Evolutionary conservation across 2,329 filamentous ascomycete species (phyloP).

Genomic region (Cladophialophora chaetospira): DNA sequence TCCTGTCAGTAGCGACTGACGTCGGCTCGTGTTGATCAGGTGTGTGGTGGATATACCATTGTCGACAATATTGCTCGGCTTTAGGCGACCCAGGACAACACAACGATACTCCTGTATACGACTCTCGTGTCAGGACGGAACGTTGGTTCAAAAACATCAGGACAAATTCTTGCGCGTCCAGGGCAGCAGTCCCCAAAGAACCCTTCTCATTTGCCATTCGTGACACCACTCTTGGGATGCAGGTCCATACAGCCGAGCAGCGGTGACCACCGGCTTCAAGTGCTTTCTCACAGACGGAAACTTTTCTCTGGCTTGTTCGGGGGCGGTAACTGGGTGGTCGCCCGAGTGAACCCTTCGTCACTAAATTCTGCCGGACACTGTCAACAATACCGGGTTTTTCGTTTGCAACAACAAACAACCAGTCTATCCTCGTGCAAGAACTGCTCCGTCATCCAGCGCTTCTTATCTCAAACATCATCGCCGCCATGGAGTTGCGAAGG

Average conservation of each 20-base stretch:
- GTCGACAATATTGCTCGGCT: background rate
- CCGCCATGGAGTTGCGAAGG: constrained; percentile 11
- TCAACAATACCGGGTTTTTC: too few species aligned
- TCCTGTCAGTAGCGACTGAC: constrained; percentile 15
- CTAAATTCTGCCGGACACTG: constrained; percentile 7
- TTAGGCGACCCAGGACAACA: background rate
- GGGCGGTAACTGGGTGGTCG: background rate
- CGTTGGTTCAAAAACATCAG: background rate
- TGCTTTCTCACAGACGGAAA: background rate
- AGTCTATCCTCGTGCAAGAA: background rate
- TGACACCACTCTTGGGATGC: background rate
- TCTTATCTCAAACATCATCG: background rate
- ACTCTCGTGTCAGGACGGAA: background rate
- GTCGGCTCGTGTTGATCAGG: constrained; percentile 17
- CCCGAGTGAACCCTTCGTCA: background rate
- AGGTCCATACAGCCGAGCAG: background rate
- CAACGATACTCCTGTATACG: background rate
- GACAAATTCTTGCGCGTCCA: background rate
- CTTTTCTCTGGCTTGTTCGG: background rate
- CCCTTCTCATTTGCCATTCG: background rate
- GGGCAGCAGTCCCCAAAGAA: background rate
- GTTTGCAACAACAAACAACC: background rate
- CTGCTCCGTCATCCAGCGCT: background rate
- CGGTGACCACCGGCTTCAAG: background rate
- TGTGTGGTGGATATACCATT: background rate